Conservation (phyloP, 306 rosid species). For the Hippophae gyantsensis region DNA sequence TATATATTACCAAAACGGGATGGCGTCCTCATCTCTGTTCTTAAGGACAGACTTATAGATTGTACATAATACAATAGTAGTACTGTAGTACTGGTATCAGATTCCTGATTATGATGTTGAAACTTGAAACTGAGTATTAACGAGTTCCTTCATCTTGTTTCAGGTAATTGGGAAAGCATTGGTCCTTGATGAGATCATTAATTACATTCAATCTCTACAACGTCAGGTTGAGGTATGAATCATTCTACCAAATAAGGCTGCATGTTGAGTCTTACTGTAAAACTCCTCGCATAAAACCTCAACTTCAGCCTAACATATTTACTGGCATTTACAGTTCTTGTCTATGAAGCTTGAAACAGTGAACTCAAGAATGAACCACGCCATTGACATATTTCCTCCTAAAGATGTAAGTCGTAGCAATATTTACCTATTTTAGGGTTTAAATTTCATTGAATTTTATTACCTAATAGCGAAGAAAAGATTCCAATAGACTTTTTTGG, state of each 20-base stretch:
- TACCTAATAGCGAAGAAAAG: too few relatives aligned
- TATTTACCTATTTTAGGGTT: not conserved
- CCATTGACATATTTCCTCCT: slow-evolving; percentile 62
- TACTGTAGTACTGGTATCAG: not conserved
- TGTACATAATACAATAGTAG: not conserved
- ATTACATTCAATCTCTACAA: slow-evolving; percentile 88
- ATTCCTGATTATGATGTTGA: slow-evolving; percentile 5
- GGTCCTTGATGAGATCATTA: slow-evolving; percentile 92
- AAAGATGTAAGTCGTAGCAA: slow-evolving; percentile 50
- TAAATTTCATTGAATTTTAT: too few relatives aligned
- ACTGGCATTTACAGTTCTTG: slow-evolving; percentile 54
- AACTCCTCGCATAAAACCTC: not conserved
- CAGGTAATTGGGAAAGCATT: slow-evolving; percentile 93
- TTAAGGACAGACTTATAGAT: not conserved
- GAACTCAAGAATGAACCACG: slow-evolving; percentile 53
- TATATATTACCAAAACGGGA: not conserved
- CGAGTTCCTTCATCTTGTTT: not conserved
- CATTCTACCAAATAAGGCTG: slow-evolving; percentile 2
- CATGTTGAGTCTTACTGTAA: not conserved
- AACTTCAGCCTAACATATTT: slow-evolving; percentile 10
- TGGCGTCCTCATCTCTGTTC: slow-evolving; percentile 4
- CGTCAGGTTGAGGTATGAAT: slow-evolving; percentile 73
- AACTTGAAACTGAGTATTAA: slow-evolving; percentile 1
- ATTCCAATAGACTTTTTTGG: too few relatives aligned
- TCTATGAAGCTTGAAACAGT: slow-evolving; percentile 96